phyloP scores from a whole-genome alignment of 2,329 filamentous ascomycete genomes.

The Ophiostoma fasciatum region DNA sequence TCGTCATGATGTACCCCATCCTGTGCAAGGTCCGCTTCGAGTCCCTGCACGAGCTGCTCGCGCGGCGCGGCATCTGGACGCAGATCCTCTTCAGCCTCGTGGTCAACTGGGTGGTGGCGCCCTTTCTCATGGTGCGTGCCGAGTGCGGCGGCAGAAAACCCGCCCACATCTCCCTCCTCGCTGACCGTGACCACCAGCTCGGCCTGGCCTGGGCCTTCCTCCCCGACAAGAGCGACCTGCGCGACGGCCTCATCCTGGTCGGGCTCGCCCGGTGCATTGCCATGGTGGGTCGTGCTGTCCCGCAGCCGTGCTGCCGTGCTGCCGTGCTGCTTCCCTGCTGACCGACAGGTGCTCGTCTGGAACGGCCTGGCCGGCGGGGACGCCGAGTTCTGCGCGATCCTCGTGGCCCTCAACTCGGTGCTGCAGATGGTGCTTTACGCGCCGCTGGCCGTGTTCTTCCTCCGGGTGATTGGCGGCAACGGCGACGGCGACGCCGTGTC shows the following conservation, averaged over 20 bases:
- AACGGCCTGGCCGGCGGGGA: constrained; percentile 56
- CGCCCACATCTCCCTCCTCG: no score
- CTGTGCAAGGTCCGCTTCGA: constrained; percentile 77
- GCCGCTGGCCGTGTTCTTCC: constrained; percentile 53
- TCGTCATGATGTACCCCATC: constrained; percentile 93
- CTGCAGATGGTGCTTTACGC: constrained; percentile 62
- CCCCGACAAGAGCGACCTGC: constrained; percentile 40
- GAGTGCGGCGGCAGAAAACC: no score
- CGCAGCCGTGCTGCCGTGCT: no score
- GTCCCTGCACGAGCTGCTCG: constrained; percentile 51
- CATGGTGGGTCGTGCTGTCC: constrained; percentile 43
- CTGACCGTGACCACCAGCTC: constrained; percentile 25
- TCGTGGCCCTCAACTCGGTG: constrained; percentile 61
- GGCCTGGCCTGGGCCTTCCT: constrained; percentile 54
- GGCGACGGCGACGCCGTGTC: constrained; percentile 22
- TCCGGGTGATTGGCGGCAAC: constrained; percentile 48
- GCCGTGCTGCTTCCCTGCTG: constrained; percentile 1
- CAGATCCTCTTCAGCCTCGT: constrained; percentile 66
- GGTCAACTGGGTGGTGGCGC: constrained; percentile 72
- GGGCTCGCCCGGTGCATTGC: constrained; percentile 77
- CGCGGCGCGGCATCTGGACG: constrained; percentile 50
- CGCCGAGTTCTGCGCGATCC: constrained; percentile 66
- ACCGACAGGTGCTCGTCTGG: constrained; percentile 47
- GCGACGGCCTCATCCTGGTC: constrained; percentile 63
- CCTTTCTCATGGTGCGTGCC: constrained; percentile 61